Percentiles rank a stretch among this genome's conserved stretches.
Evolutionary conservation across 257 asterid species (phyloP).

Genomic region (Solanum chmielewskii): DNA sequence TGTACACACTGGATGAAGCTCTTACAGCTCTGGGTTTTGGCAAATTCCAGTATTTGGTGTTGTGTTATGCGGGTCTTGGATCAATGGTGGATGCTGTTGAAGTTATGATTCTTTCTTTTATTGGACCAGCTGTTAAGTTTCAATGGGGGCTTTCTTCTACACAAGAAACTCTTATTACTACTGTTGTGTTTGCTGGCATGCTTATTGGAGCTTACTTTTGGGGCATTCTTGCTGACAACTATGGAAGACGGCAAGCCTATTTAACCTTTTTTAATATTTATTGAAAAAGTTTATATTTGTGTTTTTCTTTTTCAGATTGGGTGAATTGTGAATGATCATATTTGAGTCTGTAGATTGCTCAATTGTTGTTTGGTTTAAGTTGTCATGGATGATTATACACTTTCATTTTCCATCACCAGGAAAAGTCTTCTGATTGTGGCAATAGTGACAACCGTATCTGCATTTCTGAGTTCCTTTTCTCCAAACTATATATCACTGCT

Average conservation of each 20-base stretch:
- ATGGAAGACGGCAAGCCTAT: slow-evolving; percentile 58
- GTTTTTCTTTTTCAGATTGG: background rate
- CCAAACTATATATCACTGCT: slow-evolving; percentile 46
- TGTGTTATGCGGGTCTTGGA: slow-evolving; percentile 73
- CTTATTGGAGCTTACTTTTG: slow-evolving; percentile 66
- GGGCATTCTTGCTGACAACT: slow-evolving; percentile 54
- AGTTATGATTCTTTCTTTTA: slow-evolving; percentile 63
- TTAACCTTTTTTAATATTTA: background rate
- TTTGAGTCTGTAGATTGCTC: background rate
- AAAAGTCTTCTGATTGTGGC: slow-evolving; percentile 59
- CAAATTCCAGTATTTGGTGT: slow-evolving; percentile 43
- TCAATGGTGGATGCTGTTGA: slow-evolving; percentile 72
- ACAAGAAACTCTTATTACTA: slow-evolving; percentile 54
- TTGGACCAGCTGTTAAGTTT: slow-evolving; percentile 56
- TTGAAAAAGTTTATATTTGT: background rate
- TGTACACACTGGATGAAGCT: slow-evolving; percentile 60
- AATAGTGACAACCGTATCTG: slow-evolving; percentile 40
- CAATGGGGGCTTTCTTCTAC: slow-evolving; percentile 64
- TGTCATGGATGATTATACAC: background rate
- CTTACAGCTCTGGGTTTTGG: slow-evolving; percentile 71
- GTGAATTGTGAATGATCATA: background rate
- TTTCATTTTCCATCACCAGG: slow-evolving; percentile 32
- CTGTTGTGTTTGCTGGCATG: slow-evolving; percentile 78
- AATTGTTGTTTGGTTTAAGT: background rate
- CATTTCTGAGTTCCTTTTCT: slow-evolving; percentile 51